Evolutionary conservation across 495 filamentous ascomycete species (phyloP), one percentile per base, ranked within the genome.

Genomic region (Pyrenula aspistea): DNA sequence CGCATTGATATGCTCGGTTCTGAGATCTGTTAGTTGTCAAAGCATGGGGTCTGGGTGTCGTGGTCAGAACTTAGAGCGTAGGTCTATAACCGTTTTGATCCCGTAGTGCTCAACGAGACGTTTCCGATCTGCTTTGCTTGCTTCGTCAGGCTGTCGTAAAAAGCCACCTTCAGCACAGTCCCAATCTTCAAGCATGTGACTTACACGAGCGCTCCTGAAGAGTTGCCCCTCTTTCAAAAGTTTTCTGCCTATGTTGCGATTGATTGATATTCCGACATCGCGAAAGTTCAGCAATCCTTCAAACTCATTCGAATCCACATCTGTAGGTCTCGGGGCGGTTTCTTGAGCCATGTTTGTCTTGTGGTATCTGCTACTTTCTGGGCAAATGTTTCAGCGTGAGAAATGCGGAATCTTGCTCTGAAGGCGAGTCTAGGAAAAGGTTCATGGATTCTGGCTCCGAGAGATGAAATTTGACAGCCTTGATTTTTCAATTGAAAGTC

Each of bases 261-360:
- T 93, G 56, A 91, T 73, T 12, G 82, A 83, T 55, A 75, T 71
- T n/a, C 84, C 89, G 56, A 93, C 85, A 76, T 94, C 89, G 36
- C 90, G 83, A 68, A 94, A 91, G 65, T 94, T 93, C 66, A 87
- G 73, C 58, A 92, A 80, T 48, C 76, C 82, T 54, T 86, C 75
- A 59, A 91, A 83, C 15, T 42, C 31, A 8, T n/a, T n/a, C n/a
- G n/a, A n/a, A n/a, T n/a, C n/a, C n/a, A n/a, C n/a, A n/a, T n/a
- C n/a, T n/a, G n/a, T n/a, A n/a, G n/a, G n/a, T n/a, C n/a, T n/a
- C n/a, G n/a, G n/a, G n/a, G n/a, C n/a, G n/a, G n/a, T n/a, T n/a
- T n/a, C n/a, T n/a, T n/a, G n/a, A n/a, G n/a, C n/a, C n/a, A n/a
- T n/a, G n/a, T n/a, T n/a, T n/a, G n/a, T n/a, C n/a, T n/a, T n/a